Percentiles rank a stretch among this genome's conserved stretches.
These are phyloP conservation scores for Fusarium nelsonii DNA, from an alignment of 2,329 filamentous ascomycete genomes.

Conservation along the genomic window DNA sequence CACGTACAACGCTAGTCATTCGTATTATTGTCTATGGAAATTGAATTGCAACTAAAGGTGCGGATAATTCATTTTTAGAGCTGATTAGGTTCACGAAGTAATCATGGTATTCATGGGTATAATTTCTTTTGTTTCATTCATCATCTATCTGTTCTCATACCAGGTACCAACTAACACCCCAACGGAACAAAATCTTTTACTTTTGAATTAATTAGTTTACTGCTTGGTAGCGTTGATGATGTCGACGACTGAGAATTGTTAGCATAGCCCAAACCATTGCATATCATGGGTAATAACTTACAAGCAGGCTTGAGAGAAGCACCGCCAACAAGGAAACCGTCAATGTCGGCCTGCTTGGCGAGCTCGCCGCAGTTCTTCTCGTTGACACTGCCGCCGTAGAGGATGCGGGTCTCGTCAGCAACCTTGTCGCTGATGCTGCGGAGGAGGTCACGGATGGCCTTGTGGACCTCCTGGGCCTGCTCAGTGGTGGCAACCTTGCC, in stretches of 20 bases:
- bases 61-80: background rate
- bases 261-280: conserved; percentile 16
- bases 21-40: background rate
- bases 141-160: conserved; percentile 35
- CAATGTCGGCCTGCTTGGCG: conserved; percentile 92
- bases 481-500: conserved; percentile 91
- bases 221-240: conserved; percentile 68
- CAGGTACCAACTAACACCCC: conserved; percentile 20
- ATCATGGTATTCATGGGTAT: conserved; percentile 37
- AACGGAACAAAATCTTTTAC: conserved; percentile 28
- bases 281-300: conserved; percentile 61
- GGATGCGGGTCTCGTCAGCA: conserved; percentile 88
- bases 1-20: background rate
- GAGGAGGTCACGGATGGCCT: conserved; percentile 91
- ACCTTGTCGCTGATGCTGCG: conserved; percentile 79
- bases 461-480: conserved; percentile 95
- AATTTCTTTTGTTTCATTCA: conserved; percentile 44
- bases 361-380: conserved; percentile 99
- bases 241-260: conserved; percentile 61
- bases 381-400: conserved; percentile 96
- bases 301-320: conserved; percentile 97
- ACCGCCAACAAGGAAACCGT: conserved; percentile 97
- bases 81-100: background rate
- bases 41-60: background rate
- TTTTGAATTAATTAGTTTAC: conserved; percentile 52